Evolutionary conservation across 306 rosid species (phyloP).

Genomic region (Casuarina equisetifolia): DNA sequence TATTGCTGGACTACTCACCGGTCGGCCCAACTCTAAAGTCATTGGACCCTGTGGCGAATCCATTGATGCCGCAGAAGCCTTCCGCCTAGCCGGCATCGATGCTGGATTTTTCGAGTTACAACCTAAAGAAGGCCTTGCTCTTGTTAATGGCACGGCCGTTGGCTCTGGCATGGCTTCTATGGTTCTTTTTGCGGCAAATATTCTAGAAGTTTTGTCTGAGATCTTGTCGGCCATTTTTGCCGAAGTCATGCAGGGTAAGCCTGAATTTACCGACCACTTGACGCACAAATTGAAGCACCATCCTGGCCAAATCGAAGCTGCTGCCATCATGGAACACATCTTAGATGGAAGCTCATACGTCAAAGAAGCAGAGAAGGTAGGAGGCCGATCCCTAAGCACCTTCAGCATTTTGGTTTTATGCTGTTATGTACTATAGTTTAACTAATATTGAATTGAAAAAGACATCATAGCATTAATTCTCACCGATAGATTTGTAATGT

Average conservation of each 20-base stretch:
- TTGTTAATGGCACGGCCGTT: conserved; percentile 90
- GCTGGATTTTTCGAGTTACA: conserved; percentile 78
- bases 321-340: conserved; percentile 93
- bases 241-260: conserved; percentile 90
- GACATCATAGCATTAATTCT: too few relatives aligned
- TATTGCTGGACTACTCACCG: conserved; percentile 79
- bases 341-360: conserved; percentile 81
- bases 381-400: too few relatives aligned
- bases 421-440: too few relatives aligned
- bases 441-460: too few relatives aligned
- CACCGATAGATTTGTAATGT: too few relatives aligned
- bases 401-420: too few relatives aligned
- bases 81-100: conserved; percentile 48
- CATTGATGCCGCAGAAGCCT: conserved; percentile 63
- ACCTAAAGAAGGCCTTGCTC: conserved; percentile 93
- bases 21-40: conserved; percentile 73
- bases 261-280: conserved; percentile 89
- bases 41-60: conserved; percentile 63
- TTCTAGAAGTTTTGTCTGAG: conserved; percentile 63
- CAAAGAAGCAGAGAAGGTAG: conserved; percentile 53
- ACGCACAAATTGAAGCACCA: conserved; percentile 88
- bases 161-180: conserved; percentile 88
- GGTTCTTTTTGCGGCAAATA: conserved; percentile 78
- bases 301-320: conserved; percentile 96
- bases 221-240: conserved; percentile 75